Evolutionary conservation across 2,329 filamentous ascomycete species (phyloP), one percentile per base, ranked within the genome.

Genomic region (Pseudocercospora fuligena): DNA sequence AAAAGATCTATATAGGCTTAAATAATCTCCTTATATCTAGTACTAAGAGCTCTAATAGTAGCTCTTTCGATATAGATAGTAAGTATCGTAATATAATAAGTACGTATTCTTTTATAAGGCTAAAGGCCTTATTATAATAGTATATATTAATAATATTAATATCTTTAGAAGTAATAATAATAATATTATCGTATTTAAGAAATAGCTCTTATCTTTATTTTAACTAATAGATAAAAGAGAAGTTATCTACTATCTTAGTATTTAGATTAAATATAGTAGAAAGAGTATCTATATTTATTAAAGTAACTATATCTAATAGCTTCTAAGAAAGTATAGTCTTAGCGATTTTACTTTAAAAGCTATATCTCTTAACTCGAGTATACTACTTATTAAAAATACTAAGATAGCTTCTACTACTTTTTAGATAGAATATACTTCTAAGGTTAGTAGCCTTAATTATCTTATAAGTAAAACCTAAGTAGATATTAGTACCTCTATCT

Each of bases 61-160:
- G 56, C 56, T 59, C n/a, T 7, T 31, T n/a, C 7, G 19, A 36
- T n/a, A 59, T 9, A 33, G 16, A 14, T 59, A 59, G 56, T 14
- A 21, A 36, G 16, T 40, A 23, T 59, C 29, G 27, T 59, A 59
- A 59, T 59, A 31, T 12, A 12, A 59, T 59, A 59, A 59, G 29
- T 59, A 40, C 33, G 56, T 59, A 27, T 59, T 59, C 29, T 33
- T 36, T 14, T 59, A 59, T 40, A 14, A 19, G 14, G 56, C 27
- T 19, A 59, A 40, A 36, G 56, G 27, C 19, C 56, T 59, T 59
- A 40, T 59, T 33, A 59, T 59, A 33, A 59, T 21, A 31, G 56
- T 59, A 40, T 59, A 59, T 40, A 33, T 59, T 40, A 40, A 59
- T 40, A 40, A 59, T 59, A 33, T 59, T 33, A 59, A 59, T 33